These are phyloP conservation scores for Alternaria alternata DNA, from an alignment of 2,329 filamentous ascomycete species.

Conservation along the genomic window DNA sequence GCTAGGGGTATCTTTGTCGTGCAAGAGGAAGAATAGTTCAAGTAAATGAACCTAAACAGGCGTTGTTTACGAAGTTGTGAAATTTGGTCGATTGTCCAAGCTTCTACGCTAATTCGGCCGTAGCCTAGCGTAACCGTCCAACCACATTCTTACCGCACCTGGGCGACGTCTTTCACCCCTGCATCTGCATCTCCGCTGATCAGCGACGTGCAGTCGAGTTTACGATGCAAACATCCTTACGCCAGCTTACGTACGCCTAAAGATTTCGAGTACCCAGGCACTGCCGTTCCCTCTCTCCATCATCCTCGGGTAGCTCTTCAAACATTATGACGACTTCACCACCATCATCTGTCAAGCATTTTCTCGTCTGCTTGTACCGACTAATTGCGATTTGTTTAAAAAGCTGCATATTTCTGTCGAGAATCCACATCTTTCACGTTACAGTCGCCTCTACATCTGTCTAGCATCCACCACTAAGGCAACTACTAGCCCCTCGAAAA, in stretches of 20 bases:
- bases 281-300: background rate
- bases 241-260: slow-evolving; percentile 1
- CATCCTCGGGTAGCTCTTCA: background rate
- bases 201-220: slow-evolving; percentile 8
- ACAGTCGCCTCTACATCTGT: background rate
- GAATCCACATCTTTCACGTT: background rate
- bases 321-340: background rate
- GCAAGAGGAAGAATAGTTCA: slow-evolving; percentile 24
- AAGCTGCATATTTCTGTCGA: background rate
- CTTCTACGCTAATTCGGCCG: slow-evolving; percentile 17
- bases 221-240: background rate
- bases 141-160: slow-evolving; percentile 19
- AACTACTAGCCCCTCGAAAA: background rate
- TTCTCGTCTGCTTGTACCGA: background rate
- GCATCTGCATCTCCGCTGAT: slow-evolving; percentile 21
- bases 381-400: background rate
- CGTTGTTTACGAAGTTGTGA: slow-evolving; percentile 39
- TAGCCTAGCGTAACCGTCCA: slow-evolving; percentile 21
- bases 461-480: background rate
- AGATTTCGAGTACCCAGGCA: background rate
- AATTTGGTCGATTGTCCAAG: slow-evolving; percentile 29
- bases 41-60: slow-evolving; percentile 30
- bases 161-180: slow-evolving; percentile 14
- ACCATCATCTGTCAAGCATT: background rate
- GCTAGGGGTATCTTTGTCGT: slow-evolving; percentile 4